Percentiles rank a stretch among this genome's conserved stretches.
phyloP scores from a whole-genome alignment of 2,329 filamentous ascomycete genomes.

The Periconia sp. region DNA sequence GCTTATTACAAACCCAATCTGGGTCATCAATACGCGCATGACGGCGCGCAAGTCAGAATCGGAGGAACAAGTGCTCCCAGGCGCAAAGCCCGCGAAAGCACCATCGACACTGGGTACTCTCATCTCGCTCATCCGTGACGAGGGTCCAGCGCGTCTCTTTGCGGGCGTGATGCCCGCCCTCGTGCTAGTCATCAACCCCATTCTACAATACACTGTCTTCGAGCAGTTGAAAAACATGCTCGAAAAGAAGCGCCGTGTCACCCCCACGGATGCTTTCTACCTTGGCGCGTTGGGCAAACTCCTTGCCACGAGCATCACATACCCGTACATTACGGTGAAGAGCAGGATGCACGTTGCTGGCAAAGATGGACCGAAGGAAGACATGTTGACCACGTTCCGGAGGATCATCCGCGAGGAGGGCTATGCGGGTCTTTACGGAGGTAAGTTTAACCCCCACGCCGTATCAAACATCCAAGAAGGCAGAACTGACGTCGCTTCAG shows the following conservation, averaged over 20 bases:
- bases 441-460: no score
- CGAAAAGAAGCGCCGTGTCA: constrained; percentile 78
- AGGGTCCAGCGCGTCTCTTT: constrained; percentile 86
- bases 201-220: constrained; percentile 97
- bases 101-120: constrained; percentile 83
- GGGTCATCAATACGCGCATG: constrained; percentile 99
- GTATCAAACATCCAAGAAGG: background rate
- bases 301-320: constrained; percentile 90
- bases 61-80: constrained; percentile 46
- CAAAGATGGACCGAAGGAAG: constrained; percentile 76
- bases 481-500: constrained; percentile 54
- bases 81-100: constrained; percentile 56
- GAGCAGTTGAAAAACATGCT: constrained; percentile 95
- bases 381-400: constrained; percentile 77
- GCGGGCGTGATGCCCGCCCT: constrained; percentile 90
- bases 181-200: constrained; percentile 96
- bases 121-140: constrained; percentile 77
- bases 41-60: constrained; percentile 79
- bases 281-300: constrained; percentile 93
- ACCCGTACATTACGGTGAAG: constrained; percentile 99
- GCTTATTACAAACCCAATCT: constrained; percentile 96
- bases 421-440: constrained; percentile 91
- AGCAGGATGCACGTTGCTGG: constrained; percentile 93
- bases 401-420: constrained; percentile 87
- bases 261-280: constrained; percentile 85